Conservation (phyloP, 2,329 filamentous ascomycete species). For the Sclerotinia subarctica region DNA sequence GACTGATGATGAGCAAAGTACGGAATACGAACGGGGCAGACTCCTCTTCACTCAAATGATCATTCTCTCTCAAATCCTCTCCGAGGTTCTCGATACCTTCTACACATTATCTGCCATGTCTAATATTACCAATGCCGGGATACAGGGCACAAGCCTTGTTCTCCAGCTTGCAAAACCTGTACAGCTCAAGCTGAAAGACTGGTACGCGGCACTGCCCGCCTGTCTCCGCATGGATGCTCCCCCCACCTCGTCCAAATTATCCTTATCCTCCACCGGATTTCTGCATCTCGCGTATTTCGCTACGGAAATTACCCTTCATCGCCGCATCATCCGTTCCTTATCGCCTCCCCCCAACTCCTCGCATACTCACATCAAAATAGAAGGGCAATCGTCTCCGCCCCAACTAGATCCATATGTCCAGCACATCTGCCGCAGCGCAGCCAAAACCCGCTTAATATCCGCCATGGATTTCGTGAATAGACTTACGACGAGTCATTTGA, state of each 20-base stretch:
- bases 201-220: constrained; percentile 66
- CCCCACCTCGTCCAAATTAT: constrained; percentile 43
- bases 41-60: constrained; percentile 74
- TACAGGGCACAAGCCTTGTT: constrained; percentile 69
- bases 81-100: constrained; percentile 79
- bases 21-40: constrained; percentile 64
- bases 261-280: constrained; percentile 65
- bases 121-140: constrained; percentile 61
- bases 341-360: constrained; percentile 46
- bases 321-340: constrained; percentile 83
- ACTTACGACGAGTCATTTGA: constrained; percentile 77
- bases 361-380: constrained; percentile 39
- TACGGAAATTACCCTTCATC: constrained; percentile 88
- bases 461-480: constrained; percentile 98
- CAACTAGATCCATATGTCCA: constrained; percentile 74
- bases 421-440: constrained; percentile 89
- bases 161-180: constrained; percentile 76
- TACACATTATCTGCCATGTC: constrained; percentile 77
- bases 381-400: constrained; percentile 34
- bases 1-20: constrained; percentile 55
- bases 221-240: constrained; percentile 64
- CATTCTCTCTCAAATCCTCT: constrained; percentile 68
- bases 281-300: constrained; percentile 91
- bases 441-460: constrained; percentile 89
- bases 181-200: constrained; percentile 77